These are phyloP conservation scores for Colletotrichum cuscutae DNA, from an alignment of 2,329 filamentous ascomycete species.

Conservation along the genomic window DNA sequence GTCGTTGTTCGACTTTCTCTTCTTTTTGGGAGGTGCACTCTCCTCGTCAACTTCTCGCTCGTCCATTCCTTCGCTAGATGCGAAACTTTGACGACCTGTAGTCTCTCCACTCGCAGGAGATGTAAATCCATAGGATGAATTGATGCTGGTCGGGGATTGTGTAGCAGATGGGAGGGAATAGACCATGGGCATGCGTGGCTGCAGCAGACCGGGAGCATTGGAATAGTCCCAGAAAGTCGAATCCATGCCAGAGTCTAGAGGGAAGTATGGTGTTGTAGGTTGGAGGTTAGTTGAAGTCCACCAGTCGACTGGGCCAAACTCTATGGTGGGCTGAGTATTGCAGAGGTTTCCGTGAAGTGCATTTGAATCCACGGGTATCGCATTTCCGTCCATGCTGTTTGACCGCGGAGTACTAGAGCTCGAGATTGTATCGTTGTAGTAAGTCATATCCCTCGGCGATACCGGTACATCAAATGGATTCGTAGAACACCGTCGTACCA, in stretches of 20 bases:
- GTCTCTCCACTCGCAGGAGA: neutral
- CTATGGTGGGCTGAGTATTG: neutral
- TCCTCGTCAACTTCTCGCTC: neutral
- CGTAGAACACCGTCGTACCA: too few species aligned
- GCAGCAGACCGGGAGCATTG: neutral
- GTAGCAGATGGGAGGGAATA: neutral
- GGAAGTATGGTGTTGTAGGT: neutral
- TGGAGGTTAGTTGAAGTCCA: neutral
- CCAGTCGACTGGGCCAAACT: neutral
- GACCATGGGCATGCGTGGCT: neutral
- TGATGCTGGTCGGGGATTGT: neutral
- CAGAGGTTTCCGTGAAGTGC: neutral
- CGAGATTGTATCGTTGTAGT: neutral
- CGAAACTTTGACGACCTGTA: neutral
- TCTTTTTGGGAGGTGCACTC: neutral
- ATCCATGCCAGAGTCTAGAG: neutral
- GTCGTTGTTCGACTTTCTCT: neutral
- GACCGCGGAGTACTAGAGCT: neutral
- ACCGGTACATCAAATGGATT: neutral
- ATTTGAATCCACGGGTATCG: neutral
- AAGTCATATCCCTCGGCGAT: neutral
- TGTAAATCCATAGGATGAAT: neutral
- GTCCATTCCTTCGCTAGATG: neutral
- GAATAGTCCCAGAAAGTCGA: neutral
- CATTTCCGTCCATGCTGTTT: neutral